Evolutionary conservation across 1,284 basidiomycete genomes (phyloP), one percentile per base, ranked within the genome.

Genomic region (Malassezia dermatis): DNA sequence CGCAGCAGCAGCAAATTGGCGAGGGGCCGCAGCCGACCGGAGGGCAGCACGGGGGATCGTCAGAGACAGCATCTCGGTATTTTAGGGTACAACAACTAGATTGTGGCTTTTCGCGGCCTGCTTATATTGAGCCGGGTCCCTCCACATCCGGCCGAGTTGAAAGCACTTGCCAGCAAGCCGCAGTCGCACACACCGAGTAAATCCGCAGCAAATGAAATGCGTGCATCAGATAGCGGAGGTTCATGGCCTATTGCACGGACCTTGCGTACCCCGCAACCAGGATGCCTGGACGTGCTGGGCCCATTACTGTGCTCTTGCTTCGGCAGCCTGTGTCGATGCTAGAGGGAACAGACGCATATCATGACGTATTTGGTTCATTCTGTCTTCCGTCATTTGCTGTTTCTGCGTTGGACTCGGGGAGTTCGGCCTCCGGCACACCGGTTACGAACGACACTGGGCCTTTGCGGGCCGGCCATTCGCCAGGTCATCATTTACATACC

Each of bases 331-430:
- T 71, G 8, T 58, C 69, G 23, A 57, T 68, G 46, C 45, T 56
- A n/a, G 60, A 66, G 30, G 71, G 71, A 42, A 73, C 71, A 8
- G 71, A 73, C 53, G 64, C 71, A 1, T 73, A 70, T 34, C 71
- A 73, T 42, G 69, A 73, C 49, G 61, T 63, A 35, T 73, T 73
- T 49, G 71, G 71, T 3, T 55, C 67, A 3, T 71, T 73, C 48
- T 71, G 71, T 48, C 53, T 71, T 4, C 69, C 71, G 0, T 71
- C 67, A 1, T 71, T 67, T 34, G 64, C 66, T 8, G 51, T 63
- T 7, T 65, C 64, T n/a, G 69, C 69, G 3, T 56, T 71, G 43
- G 69, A 71, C 23, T 66, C 67, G 2, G 67, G 69, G 28, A 51
- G 66, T 21, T 65, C 68, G 5, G 67, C 71, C 21, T 67, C 71